phyloP scores from a whole-genome alignment of 1,284 basidiomycete species.

The Cutaneotrichosporon mucoides region DNA sequence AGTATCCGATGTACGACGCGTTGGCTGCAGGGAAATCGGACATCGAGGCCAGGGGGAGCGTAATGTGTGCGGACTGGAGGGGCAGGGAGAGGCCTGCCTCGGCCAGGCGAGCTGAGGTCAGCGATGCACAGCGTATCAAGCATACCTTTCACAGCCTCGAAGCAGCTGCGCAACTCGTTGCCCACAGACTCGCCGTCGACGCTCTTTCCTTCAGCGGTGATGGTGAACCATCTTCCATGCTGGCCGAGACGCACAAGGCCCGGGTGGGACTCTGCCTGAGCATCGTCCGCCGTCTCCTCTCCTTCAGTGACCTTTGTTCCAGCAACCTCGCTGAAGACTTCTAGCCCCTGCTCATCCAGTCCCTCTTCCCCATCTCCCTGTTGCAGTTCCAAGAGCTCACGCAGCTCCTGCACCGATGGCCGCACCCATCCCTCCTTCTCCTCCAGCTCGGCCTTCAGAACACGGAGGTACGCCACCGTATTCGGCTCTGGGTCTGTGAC shows the following conservation, averaged over 20 bases:
- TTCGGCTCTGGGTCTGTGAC: slow-evolving; percentile 56
- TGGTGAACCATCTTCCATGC: slow-evolving; percentile 38
- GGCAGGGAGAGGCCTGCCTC: slow-evolving; percentile 56
- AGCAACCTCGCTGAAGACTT: slow-evolving; percentile 6
- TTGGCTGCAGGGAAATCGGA: slow-evolving; percentile 70
- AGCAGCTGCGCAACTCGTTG: slow-evolving; percentile 31
- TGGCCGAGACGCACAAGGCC: slow-evolving; percentile 19
- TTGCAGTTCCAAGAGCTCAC: slow-evolving; percentile 33
- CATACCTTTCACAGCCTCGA: slow-evolving; percentile 53
- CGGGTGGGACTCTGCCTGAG: background rate
- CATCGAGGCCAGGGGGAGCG: slow-evolving; percentile 79
- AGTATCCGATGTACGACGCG: slow-evolving; percentile 70
- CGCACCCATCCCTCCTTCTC: slow-evolving; percentile 51
- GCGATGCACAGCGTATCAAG: background rate
- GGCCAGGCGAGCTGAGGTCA: slow-evolving; percentile 54
- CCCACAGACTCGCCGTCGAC: slow-evolving; percentile 23
- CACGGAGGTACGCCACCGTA: slow-evolving; percentile 79
- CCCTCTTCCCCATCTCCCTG: slow-evolving; percentile 24
- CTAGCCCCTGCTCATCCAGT: slow-evolving; percentile 28
- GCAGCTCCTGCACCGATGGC: slow-evolving; percentile 29
- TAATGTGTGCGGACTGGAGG: slow-evolving; percentile 67
- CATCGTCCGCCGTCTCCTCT: background rate
- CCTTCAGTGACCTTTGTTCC: background rate
- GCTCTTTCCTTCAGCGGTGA: slow-evolving; percentile 24
- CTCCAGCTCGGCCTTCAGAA: slow-evolving; percentile 63